A percentile compares a stretch with the other conserved stretches of the same genome.
These are phyloP conservation scores for Oryza rufipogon DNA, from an alignment of 176 grass and related monocot species.

Conservation along the genomic window DNA sequence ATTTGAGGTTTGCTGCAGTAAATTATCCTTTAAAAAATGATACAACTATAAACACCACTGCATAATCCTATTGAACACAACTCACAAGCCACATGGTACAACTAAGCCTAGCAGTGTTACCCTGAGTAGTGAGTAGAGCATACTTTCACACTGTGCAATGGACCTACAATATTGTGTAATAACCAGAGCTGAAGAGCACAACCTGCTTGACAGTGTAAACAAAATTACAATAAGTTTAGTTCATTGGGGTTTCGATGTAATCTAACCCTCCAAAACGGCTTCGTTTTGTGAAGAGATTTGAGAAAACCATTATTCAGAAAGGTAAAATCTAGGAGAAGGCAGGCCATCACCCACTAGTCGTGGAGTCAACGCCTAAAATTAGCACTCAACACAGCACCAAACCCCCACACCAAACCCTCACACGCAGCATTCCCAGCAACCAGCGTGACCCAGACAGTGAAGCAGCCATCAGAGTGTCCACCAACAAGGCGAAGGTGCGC, in stretches of 20 bases:
- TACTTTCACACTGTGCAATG: too few species aligned
- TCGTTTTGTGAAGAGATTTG: too few species aligned
- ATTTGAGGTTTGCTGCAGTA: neutral
- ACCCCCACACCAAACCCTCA: too few species aligned
- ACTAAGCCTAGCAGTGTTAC: too few species aligned
- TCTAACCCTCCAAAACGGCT: neutral
- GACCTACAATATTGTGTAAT: neutral
- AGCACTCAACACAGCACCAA: neutral
- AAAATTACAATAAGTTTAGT: neutral
- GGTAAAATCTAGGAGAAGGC: neutral
- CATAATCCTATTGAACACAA: too few species aligned
- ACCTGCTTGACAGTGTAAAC: neutral
- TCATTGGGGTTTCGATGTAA: neutral
- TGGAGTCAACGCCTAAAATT: conserved; percentile 20
- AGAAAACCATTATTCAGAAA: neutral
- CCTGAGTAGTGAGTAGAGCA: too few species aligned
- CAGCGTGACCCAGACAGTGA: too few species aligned
- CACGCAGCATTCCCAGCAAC: too few species aligned
- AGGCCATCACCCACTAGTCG: neutral
- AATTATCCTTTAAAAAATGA: neutral
- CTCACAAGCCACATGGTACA: too few species aligned
- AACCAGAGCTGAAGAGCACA: neutral
- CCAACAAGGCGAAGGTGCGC: neutral
- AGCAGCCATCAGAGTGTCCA: too few species aligned
- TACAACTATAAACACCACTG: too few species aligned